Percentiles rank a stretch among this genome's conserved stretches.
phyloP scores from a whole-genome alignment of 345 rosid genomes.

The Murraya koenigii region DNA sequence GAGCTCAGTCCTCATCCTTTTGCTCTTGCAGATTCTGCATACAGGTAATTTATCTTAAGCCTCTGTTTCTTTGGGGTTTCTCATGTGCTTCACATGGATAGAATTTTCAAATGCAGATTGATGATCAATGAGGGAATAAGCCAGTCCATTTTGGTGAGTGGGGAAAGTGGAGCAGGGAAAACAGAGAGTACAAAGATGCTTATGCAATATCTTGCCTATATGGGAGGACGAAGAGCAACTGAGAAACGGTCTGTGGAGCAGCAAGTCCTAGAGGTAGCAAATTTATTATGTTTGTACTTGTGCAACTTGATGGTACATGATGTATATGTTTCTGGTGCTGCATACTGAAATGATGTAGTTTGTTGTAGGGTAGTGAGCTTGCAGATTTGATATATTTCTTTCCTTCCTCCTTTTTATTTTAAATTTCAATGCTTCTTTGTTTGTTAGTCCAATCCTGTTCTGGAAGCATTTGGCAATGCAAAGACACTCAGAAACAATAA shows the following conservation, averaged over 20 bases:
- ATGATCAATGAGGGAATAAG: constrained; percentile 90
- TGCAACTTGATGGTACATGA: constrained; percentile 10
- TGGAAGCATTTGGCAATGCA: constrained; percentile 99
- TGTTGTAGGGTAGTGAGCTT: constrained; percentile 6
- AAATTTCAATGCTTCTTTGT: constrained; percentile 8
- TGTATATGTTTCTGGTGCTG: constrained; percentile 11
- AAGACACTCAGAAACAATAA: constrained; percentile 97
- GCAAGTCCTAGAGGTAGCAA: constrained; percentile 86
- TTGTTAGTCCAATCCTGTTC: constrained; percentile 92
- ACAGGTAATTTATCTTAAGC: constrained; percentile 55
- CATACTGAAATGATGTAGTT: not conserved
- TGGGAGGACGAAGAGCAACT: constrained; percentile 83
- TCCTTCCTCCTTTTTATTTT: not conserved
- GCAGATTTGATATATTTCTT: not conserved
- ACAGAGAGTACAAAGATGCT: constrained; percentile 98
- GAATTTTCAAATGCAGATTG: constrained; percentile 45
- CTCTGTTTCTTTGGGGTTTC: constrained; percentile 17
- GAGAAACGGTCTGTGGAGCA: constrained; percentile 93
- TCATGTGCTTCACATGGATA: constrained; percentile 10
- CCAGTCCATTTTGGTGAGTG: constrained; percentile 93
- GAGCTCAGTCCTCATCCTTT: constrained; percentile 94
- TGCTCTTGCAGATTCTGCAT: constrained; percentile 95
- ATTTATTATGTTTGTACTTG: not conserved
- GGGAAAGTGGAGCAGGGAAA: constrained; percentile 99
- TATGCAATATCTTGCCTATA: constrained; percentile 87